A percentile compares a stretch with the other conserved stretches of the same genome.
phyloP scores from a whole-genome alignment of 2,329 filamentous ascomycete genomes.

The Claviceps capensis region DNA sequence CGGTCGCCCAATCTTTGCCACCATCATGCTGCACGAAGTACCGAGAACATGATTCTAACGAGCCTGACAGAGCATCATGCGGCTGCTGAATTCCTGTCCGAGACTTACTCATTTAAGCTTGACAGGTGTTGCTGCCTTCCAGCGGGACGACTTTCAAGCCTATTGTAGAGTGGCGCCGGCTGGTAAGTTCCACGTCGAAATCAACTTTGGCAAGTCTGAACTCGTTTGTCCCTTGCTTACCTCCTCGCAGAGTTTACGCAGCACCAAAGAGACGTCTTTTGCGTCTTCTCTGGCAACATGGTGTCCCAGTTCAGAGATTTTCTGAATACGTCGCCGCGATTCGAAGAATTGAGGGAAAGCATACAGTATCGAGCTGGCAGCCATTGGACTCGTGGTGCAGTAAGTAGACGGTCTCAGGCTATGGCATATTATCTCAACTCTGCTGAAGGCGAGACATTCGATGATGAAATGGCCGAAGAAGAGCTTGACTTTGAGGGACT shows the following conservation, averaged over 20 bases:
- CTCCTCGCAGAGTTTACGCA: conserved; percentile 69
- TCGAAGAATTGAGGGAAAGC: conserved; percentile 28
- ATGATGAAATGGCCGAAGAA: conserved; percentile 31
- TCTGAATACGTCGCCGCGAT: conserved; percentile 46
- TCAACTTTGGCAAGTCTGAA: not conserved
- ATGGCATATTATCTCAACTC: conserved; percentile 10
- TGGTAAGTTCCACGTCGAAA: conserved; percentile 30
- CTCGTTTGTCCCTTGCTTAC: not conserved
- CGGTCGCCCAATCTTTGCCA: conserved; percentile 16
- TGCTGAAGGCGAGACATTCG: conserved; percentile 21
- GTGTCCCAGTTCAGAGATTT: conserved; percentile 66
- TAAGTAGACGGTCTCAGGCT: conserved; percentile 7
- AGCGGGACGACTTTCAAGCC: conserved; percentile 66
- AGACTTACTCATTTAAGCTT: conserved; percentile 87
- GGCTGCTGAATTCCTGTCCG: conserved; percentile 78
- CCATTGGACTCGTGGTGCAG: conserved; percentile 6
- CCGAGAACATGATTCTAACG: not conserved
- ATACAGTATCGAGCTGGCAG: conserved; percentile 9
- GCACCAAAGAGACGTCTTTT: conserved; percentile 90
- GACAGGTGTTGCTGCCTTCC: conserved; percentile 84
- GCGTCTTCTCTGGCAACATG: conserved; percentile 85
- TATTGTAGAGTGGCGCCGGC: conserved; percentile 79
- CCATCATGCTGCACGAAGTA: not conserved
- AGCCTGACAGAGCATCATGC: conserved; percentile 62
- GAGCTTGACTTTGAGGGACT: conserved; percentile 30